phyloP scores from a whole-genome alignment of 345 rosid species.

The Syzygium jambos region DNA sequence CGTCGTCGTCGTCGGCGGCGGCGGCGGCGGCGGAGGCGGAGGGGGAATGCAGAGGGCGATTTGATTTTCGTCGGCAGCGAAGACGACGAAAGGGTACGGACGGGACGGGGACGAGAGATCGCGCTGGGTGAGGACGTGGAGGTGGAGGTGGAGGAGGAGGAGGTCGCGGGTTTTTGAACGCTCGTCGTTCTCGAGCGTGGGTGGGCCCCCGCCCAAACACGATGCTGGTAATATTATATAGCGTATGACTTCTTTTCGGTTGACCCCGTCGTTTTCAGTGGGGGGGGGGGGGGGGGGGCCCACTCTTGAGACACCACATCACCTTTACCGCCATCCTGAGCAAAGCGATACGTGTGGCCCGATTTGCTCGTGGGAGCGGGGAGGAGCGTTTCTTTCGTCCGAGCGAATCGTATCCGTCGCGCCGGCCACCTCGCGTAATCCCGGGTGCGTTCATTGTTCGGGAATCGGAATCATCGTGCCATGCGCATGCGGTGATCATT shows the following conservation, averaged over 20 bases:
- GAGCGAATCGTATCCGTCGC: background rate
- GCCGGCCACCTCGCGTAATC: background rate
- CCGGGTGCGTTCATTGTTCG: background rate
- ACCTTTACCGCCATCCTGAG: background rate
- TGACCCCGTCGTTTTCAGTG: background rate
- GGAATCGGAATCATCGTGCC: background rate
- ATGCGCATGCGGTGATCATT: background rate
- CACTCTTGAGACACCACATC: too few species aligned
- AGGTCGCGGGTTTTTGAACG: background rate
- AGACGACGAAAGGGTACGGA: background rate
- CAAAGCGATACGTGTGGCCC: background rate
- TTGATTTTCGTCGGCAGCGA: background rate
- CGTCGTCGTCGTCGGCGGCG: background rate
- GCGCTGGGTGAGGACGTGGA: background rate
- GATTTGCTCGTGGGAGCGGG: background rate
- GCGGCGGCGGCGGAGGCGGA: background rate
- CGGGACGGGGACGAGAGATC: background rate
- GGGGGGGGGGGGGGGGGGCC: fast-evolving
- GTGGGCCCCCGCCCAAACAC: background rate
- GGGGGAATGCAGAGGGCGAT: background rate
- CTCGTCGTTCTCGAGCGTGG: background rate
- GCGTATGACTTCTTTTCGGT: background rate
- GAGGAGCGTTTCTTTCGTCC: too few species aligned
- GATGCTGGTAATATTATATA: background rate
- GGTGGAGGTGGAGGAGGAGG: background rate